Base-by-base conservation (phyloP, 345 rosid species). In the Noccaea caerulescens region DNA sequence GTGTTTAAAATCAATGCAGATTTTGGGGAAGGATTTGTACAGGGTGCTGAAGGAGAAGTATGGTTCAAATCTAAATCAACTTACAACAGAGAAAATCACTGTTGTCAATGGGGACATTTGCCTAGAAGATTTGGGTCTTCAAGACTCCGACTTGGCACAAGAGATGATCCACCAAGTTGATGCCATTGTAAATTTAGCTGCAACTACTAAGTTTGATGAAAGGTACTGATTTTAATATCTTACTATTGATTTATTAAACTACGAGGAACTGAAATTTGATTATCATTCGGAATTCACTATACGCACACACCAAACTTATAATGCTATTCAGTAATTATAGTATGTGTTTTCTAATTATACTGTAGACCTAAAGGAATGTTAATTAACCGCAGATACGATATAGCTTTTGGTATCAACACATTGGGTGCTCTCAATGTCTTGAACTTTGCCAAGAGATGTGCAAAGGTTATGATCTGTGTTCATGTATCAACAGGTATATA, bases 401-500 rank as follows among this genome's bases (percentile, higher is more conserved):
- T 82, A 13, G 82, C 90, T 32, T 60, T 88, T 50, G 82, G 74
- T 34, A 76, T 73, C 43, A 88, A 88, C 41, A 79, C 90, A 25
- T 5, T 75, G 12, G 93, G 88, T 71, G 84, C 83, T 10, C 61
- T 42, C 56, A 49, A 84, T 67, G 83, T 77, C 25, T 12, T 76
- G 58, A 75, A 79, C 59, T 88, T 88, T 55, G 81, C 86, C 8
- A 84, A 83, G 78, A 81, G 55, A 72, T 84, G 90, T 71, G 14
- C 20, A 10, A 80, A 81, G 16, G 44, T 77, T 11, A 50, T 66
- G 34, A 70, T 86, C 20, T 73, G 79, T 51, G 76, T 81, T 68
- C 90, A 89, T 25, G 87, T 89, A 20, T 92, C 98, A 20, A 92
- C 96, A 12, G 92, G 94, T 92, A 32, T 45, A 73, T 69, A 14